Evolutionary conservation across 768 basidiomycete species (phyloP).

Genomic region (Amanita subjunquillea): DNA sequence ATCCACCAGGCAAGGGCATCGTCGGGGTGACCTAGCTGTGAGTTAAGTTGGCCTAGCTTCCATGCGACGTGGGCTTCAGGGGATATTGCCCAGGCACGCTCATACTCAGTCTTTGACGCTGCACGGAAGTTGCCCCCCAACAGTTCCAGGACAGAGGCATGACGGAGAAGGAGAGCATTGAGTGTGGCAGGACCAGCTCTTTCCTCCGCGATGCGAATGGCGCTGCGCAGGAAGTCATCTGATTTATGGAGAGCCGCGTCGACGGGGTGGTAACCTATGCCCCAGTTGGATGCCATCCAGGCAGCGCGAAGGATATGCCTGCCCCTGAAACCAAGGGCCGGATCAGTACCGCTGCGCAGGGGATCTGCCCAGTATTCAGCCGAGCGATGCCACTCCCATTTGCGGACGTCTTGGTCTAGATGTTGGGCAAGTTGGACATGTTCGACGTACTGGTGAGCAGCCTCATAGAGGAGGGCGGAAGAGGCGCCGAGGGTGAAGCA

Average conservation of each 20-base stretch:
- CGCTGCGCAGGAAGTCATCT: constrained; percentile 40
- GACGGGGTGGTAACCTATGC: constrained; percentile 30
- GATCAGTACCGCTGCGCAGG: constrained; percentile 57
- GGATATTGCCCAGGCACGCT: constrained; percentile 44
- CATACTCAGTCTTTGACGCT: constrained; percentile 48
- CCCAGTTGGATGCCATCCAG: constrained; percentile 67
- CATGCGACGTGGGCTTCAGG: constrained; percentile 41
- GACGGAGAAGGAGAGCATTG: constrained; percentile 41
- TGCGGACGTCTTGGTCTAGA: constrained; percentile 37
- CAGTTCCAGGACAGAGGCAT: constrained; percentile 49
- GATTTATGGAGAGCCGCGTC: constrained; percentile 47
- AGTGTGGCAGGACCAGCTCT: constrained; percentile 38
- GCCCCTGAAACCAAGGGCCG: constrained; percentile 49
- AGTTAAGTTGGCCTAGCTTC: constrained; percentile 60
- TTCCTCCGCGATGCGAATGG: constrained; percentile 35
- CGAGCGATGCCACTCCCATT: constrained; percentile 63
- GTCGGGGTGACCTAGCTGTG: constrained; percentile 38
- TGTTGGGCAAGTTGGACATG: constrained; percentile 35
- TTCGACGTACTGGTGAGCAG: constrained; percentile 57
- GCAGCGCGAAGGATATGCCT: constrained; percentile 56
- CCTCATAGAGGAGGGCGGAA: constrained; percentile 41
- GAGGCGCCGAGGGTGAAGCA: constrained; percentile 31
- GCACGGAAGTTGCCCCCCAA: constrained; percentile 41
- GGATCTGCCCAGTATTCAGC: constrained; percentile 51
- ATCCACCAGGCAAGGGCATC: constrained; percentile 65